Evolutionary conservation across 768 basidiomycete species (phyloP).

Genomic region (Hysterangium stoloniferum): DNA sequence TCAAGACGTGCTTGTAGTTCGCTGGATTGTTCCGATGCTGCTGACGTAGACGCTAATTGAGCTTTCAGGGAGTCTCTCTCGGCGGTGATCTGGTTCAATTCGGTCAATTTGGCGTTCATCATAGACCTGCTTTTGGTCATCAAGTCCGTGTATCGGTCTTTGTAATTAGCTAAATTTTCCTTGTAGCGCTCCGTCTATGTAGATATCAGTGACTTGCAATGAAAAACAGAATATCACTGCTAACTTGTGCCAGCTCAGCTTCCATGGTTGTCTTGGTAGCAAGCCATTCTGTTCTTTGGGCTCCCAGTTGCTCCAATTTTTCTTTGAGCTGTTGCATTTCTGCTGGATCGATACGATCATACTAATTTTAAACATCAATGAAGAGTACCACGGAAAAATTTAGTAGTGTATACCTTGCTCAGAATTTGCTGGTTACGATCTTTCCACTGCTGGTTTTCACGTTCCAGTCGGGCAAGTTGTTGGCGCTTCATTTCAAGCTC

Average conservation of each 20-base stretch:
- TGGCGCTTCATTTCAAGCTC: slow-evolving; percentile 65
- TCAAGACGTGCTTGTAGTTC: slow-evolving; percentile 29
- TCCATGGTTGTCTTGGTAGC: slow-evolving; percentile 21
- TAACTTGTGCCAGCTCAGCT: slow-evolving; percentile 14
- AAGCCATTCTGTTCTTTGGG: slow-evolving; percentile 20
- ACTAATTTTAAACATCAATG: slow-evolving; percentile 32
- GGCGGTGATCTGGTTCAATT: slow-evolving; percentile 13
- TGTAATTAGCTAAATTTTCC: slow-evolving; percentile 11
- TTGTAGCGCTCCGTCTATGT: slow-evolving; percentile 12
- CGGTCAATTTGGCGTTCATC: slow-evolving; percentile 12
- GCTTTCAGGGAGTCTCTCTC: slow-evolving; percentile 15
- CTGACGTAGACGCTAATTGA: slow-evolving; percentile 12
- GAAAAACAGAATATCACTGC: background rate
- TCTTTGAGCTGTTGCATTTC: slow-evolving; percentile 76
- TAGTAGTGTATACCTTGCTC: slow-evolving; percentile 62
- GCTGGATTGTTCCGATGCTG: slow-evolving; percentile 19
- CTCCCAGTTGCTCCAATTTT: slow-evolving; percentile 45
- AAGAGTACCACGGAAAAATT: background rate
- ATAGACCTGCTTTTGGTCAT: slow-evolving; percentile 5
- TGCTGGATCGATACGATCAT: slow-evolving; percentile 82
- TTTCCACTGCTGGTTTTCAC: slow-evolving; percentile 77
- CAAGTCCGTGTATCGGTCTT: slow-evolving; percentile 9
- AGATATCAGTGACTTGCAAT: background rate
- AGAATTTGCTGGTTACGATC: slow-evolving; percentile 74
- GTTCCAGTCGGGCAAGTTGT: slow-evolving; percentile 64